Base-by-base conservation (phyloP, 2,329 filamentous ascomycete genomes). In the Fusarium sp. region DNA sequence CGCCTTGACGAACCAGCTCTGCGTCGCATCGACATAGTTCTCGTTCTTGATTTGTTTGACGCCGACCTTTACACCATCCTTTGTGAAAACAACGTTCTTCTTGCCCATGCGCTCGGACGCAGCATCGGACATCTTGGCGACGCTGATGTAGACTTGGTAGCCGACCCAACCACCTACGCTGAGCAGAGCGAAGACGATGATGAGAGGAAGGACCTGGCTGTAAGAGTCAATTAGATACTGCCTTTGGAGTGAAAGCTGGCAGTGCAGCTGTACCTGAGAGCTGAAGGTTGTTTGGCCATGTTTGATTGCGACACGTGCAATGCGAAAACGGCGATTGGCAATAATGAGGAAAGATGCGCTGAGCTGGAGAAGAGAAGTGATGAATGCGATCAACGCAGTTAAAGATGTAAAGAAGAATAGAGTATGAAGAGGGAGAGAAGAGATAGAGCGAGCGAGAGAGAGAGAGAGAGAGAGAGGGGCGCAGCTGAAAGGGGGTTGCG, bases 51-150 rank as follows among this genome's bases (percentile, higher is more conserved):
- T 82, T 69, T 94, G 87, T 82, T 91, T 92, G 69, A 95, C 88
- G 54, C 91, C 91, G 49, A 95, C 92, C 68, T 89, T 88, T 69
- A 93, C 83, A 62, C 93, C 93, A 64, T 94, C 93, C 80, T 93
- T 94, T 43, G 91, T 92, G 82, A 94, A 93, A 44, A 90, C 86
- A 64, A 95, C 88, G 80, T 95, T 92, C 84, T 92, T 93, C 83
- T 90, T 90, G 80, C 91, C 90, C 89, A 95, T 93, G 79, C 90
- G 90, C 82, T 92, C 86, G 54, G 88, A 88, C 52, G 92, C 92
- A 66, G 88, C 86, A 67, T 89, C 85, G 69, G 89, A 88, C 76
- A 95, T 91, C 81, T 93, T 88, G 82, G 86, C 86, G 62, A 89
- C 86, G 82, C 90, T 90, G 61, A 92, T 82, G 82, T 93, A 95